Base-by-base conservation (phyloP, 805 yeast species). In the Grigorovia transvaalensis region DNA sequence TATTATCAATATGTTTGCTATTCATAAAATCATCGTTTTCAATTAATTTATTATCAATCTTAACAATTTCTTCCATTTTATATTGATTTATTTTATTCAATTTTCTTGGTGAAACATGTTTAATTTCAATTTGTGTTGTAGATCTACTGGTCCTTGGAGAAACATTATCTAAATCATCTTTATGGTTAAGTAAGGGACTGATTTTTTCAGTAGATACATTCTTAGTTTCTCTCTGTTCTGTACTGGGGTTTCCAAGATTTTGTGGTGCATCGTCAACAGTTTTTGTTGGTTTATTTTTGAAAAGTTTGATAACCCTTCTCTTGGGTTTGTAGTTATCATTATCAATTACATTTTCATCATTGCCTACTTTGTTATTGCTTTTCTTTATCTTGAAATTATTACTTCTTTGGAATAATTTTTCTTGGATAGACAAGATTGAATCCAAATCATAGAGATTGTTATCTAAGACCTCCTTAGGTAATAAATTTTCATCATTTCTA, bases 351-450 rank as follows among this genome's bases (percentile, higher is more conserved):
- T 38, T 38, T 35, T 50, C 46, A 46, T 41, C 35, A n/a, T 47
- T 23, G 35, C 20, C 38, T 11, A 46, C 47, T 19, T 29, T 44
- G 15, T 47, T 20, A 46, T 61, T 54, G 35, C 38, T 46, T 38
- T 38, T 38, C 17, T 38, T 38, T 15, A 38, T 38, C 15, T 38
- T 38, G 17, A 38, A 38, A 38, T 38, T 38, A 38, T 38, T 38
- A 44, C 62, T 56, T 54, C 69, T 58, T 51, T 65, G 66, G 49
- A 59, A 65, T 17, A 68, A 57, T 33, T 63, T 60, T 46, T 60
- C 59, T 52, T 68, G 72, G 45, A 68, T 62, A 4, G 56, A 51
- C 1, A 69, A 61, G 29, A 68, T 66, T n/a, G 62, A 57, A 38
- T 53, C 52, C 33, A 67, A 53, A 44, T 61, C 57, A 44, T 60